Evolutionary conservation across 139 green algal species (phyloP).

Genomic region (Edaphochlamys debaryana): DNA sequence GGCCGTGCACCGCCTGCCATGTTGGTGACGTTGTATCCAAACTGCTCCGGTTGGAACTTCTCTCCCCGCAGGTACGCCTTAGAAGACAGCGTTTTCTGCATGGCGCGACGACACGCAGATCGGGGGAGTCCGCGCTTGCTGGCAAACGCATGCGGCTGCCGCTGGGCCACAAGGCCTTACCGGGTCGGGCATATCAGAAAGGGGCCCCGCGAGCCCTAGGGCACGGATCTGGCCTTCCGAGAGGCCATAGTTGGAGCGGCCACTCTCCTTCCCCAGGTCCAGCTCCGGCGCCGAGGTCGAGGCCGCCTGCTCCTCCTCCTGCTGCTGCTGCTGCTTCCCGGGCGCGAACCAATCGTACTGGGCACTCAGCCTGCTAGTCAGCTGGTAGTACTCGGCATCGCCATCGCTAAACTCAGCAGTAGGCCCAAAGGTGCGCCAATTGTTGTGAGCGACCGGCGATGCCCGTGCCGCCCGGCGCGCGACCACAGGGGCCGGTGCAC

Average conservation of each 20-base stretch:
- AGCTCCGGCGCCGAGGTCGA: background rate
- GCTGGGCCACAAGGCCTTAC: conserved; percentile 27
- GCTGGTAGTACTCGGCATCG: conserved; percentile 65
- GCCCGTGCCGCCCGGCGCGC: background rate
- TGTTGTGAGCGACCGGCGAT: conserved; percentile 10
- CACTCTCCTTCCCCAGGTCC: background rate
- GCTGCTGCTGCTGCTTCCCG: conserved; percentile 7
- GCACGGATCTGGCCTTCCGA: conserved; percentile 62
- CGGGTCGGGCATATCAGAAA: conserved; percentile 54
- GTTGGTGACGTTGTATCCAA: conserved; percentile 51
- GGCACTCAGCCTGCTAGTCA: conserved; percentile 54
- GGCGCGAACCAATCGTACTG: conserved; percentile 69
- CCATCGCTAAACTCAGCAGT: conserved; percentile 54
- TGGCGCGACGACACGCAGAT: no score
- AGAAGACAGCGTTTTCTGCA: conserved; percentile 61
- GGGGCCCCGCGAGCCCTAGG: conserved; percentile 58
- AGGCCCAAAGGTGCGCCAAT: conserved; percentile 65
- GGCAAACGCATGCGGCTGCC: no score
- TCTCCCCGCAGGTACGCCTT: conserved; percentile 58
- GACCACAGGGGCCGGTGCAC: background rate
- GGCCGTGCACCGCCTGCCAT: conserved; percentile 34
- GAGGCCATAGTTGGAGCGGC: conserved; percentile 59
- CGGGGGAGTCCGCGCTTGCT: no score
- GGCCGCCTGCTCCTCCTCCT: conserved; percentile 30
- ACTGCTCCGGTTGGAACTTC: conserved; percentile 57